phyloP scores from a whole-genome alignment of 176 grass and related monocot species.

The Lolium perenne region DNA sequence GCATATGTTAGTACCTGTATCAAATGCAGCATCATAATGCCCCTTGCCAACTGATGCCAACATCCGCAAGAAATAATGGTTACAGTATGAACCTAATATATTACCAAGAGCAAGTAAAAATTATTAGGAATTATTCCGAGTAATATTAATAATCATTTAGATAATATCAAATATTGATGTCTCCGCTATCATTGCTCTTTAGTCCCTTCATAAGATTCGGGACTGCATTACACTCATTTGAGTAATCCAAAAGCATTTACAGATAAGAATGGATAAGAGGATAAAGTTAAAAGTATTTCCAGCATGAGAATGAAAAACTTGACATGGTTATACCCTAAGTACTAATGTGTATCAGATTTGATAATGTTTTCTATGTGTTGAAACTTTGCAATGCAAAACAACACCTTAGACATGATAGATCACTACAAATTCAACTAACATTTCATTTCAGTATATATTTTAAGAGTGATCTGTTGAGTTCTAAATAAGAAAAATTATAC shows the following conservation, averaged over 20 bases:
- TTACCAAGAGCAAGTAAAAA: constrained; percentile 40
- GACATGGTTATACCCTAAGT: not conserved
- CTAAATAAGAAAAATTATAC: constrained; percentile 19
- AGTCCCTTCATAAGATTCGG: constrained; percentile 31
- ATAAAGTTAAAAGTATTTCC: constrained; percentile 17
- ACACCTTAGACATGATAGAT: not conserved
- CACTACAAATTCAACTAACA: not conserved
- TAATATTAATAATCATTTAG: constrained; percentile 3
- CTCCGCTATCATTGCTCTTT: not conserved
- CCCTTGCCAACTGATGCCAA: constrained; percentile 91
- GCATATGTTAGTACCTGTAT: constrained; percentile 60
- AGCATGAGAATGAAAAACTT: constrained; percentile 10
- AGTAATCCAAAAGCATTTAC: constrained; percentile 33
- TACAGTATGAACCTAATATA: constrained; percentile 84
- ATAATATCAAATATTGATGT: constrained; percentile 18
- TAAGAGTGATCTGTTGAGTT: not conserved
- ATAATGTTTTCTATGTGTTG: constrained; percentile 14
- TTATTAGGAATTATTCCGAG: constrained; percentile 20
- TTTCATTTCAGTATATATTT: not conserved
- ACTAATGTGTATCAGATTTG: constrained; percentile 6
- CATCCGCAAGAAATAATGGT: constrained; percentile 95
- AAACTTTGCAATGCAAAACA: not conserved
- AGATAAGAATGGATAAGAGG: constrained; percentile 9
- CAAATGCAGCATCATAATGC: constrained; percentile 77
- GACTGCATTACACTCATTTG: constrained; percentile 17